Base-by-base conservation (phyloP, 192 early-diverging fungal species). In the Gigaspora rosea region DNA sequence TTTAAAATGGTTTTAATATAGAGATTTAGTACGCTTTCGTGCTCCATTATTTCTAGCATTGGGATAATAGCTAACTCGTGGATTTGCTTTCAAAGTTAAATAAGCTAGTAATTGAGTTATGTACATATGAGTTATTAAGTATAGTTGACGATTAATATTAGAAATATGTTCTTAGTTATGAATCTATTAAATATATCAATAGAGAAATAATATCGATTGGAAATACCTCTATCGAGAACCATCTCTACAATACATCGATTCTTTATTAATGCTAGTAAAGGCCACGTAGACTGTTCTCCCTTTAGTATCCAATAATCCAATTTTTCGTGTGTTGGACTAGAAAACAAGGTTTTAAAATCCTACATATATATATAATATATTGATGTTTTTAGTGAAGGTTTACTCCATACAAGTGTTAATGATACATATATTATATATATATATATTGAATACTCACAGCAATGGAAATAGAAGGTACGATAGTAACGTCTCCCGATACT, bases 271-370 rank as follows among this genome's bases (percentile, higher is more conserved):
- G 88, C 84, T 13, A 95, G 70, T 47, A 88, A 82, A 3, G 93
- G 93, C 93, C 93, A 95, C 0, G 92, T 91, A 4, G 92, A 88
- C 63, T 88, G 85, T 76, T 95, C 91, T n/a, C 93, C 93, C 72
- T 94, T 93, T 18, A 86, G 48, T 52, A 95, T 90, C 92, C 92
- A 92, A 82, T 87, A 88, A 41, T 84, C 85, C 20, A 95, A 81
- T 11, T 89, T 87, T 51, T 77, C 77, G 47, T 86, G 80, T 0
- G 89, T 92, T 48, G 92, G 93, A 49, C 92, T 92, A 11, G 91
- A 87, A 62, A 94, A 90, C 35, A 93, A 62, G 5, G 83, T 86
- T 58, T 84, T 84, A 54, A 91, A 90, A 64, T 93, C 92, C 82
- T 92, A 81, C 9, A 80, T 27, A 41, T 78, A 76, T 35, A 13